Percentiles rank a stretch among this genome's conserved stretches.
Conservation (phyloP, 2,329 filamentous ascomycete species). For the Paecilomyces sp. region DNA sequence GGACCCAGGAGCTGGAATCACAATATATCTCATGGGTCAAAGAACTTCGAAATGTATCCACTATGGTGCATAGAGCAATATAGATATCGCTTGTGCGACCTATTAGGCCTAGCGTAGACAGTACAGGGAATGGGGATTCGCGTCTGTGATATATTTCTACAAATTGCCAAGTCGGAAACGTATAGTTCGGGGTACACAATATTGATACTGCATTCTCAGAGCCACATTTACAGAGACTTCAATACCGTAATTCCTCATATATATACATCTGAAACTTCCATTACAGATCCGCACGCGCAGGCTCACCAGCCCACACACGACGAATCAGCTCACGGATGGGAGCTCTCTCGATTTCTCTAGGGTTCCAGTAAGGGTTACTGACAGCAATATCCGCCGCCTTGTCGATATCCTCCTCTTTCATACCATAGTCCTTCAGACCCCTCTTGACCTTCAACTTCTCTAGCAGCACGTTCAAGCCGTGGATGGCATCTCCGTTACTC, state of each 20-base stretch:
- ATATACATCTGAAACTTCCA: slow-evolving; percentile 3
- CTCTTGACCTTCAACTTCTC: slow-evolving; percentile 48
- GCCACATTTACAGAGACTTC: not conserved
- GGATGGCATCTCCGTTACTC: slow-evolving; percentile 52
- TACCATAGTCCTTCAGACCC: slow-evolving; percentile 48
- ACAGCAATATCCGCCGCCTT: slow-evolving; percentile 54
- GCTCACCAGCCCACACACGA: slow-evolving; percentile 55
- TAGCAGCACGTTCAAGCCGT: slow-evolving; percentile 51
- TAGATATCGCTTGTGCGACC: too few relatives aligned
- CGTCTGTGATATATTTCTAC: too few relatives aligned
- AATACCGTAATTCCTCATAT: not conserved
- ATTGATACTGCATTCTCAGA: not conserved
- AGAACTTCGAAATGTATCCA: too few relatives aligned
- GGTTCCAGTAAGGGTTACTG: slow-evolving; percentile 54
- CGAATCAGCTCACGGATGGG: slow-evolving; percentile 51
- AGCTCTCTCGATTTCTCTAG: slow-evolving; percentile 45
- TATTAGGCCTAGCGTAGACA: too few relatives aligned
- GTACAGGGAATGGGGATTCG: too few relatives aligned
- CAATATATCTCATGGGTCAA: too few relatives aligned
- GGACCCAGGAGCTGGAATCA: too few relatives aligned
- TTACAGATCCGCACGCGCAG: slow-evolving; percentile 47
- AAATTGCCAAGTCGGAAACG: too few relatives aligned
- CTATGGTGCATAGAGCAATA: too few relatives aligned
- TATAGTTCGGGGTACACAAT: too few relatives aligned
- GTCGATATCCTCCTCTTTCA: slow-evolving; percentile 56